Evolutionary conservation across 2,329 filamentous ascomycete genomes (phyloP).

Genomic region (Colletotrichum caudatum): DNA sequence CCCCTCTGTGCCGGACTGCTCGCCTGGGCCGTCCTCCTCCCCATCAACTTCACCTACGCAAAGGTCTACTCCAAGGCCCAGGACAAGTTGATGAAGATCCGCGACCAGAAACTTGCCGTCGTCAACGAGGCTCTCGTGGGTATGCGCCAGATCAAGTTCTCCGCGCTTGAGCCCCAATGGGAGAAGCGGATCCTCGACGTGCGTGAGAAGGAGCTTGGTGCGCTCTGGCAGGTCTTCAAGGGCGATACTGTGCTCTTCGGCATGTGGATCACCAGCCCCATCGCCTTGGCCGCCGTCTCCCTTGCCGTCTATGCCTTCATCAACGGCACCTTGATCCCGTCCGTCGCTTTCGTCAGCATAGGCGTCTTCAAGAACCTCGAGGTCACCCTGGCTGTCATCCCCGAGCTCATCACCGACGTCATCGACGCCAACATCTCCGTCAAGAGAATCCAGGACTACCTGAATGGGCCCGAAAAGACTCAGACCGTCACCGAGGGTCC

Average conservation of each 20-base stretch:
- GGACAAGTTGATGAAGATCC: constrained; percentile 78
- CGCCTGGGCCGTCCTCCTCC: constrained; percentile 73
- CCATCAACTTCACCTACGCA: constrained; percentile 75
- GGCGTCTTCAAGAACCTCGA: constrained; percentile 82
- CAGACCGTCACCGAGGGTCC: constrained; percentile 66
- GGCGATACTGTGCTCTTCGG: constrained; percentile 72
- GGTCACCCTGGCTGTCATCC: constrained; percentile 75
- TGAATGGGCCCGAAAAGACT: constrained; percentile 74
- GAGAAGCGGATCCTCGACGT: constrained; percentile 72
- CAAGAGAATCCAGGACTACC: constrained; percentile 77
- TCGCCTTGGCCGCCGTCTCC: constrained; percentile 78
- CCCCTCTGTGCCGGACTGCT: constrained; percentile 74
- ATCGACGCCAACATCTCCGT: constrained; percentile 81
- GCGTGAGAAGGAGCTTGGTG: constrained; percentile 75
- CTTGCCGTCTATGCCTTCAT: constrained; percentile 75
- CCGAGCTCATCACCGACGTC: constrained; percentile 77
- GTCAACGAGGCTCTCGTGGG: constrained; percentile 83
- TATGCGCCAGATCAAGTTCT: constrained; percentile 88
- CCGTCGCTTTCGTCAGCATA: constrained; percentile 83
- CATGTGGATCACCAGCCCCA: constrained; percentile 80
- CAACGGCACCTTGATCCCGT: constrained; percentile 73
- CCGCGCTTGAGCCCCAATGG: constrained; percentile 81
- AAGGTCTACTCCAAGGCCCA: constrained; percentile 74
- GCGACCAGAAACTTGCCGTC: constrained; percentile 80
- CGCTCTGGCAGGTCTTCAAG: constrained; percentile 74